These are phyloP conservation scores for Globisporangium viniferum DNA, from an alignment of 352 stramenopile genomes.

Conservation along the genomic window DNA sequence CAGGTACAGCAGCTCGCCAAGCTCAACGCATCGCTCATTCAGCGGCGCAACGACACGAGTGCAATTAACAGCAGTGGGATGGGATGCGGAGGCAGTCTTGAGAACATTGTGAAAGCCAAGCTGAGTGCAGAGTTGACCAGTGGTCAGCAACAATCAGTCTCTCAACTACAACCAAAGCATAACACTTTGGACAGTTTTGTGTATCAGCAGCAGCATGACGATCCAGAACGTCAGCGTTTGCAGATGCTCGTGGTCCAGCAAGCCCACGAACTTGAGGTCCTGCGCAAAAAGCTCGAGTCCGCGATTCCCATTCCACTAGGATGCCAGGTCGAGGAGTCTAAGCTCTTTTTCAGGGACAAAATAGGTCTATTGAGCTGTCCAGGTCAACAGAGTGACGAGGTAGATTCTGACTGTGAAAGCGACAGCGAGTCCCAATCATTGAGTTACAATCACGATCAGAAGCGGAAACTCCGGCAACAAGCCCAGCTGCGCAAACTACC, in stretches of 20 bases:
- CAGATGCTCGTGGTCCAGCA: conserved; percentile 41
- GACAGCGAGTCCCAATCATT: background rate
- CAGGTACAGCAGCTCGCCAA: conserved; percentile 42
- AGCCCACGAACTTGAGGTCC: conserved; percentile 26
- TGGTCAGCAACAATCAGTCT: no score
- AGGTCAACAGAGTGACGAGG: background rate
- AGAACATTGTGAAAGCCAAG: background rate
- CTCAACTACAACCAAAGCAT: background rate
- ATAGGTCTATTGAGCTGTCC: background rate
- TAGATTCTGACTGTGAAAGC: background rate
- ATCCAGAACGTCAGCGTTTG: conserved; percentile 19
- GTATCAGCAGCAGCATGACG: background rate
- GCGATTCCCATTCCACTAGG: conserved; percentile 15
- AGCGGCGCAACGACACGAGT: background rate
- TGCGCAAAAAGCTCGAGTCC: conserved; percentile 19
- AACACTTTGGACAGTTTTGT: no score
- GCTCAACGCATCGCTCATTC: conserved; percentile 28
- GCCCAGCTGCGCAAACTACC: conserved; percentile 25
- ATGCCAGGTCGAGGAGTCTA: conserved; percentile 7
- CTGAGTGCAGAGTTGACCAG: background rate
- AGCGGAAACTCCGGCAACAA: conserved; percentile 3
- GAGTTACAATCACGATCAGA: background rate
- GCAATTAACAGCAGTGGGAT: background rate
- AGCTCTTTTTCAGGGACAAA: conserved; percentile 15
- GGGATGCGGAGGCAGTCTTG: background rate